These are phyloP conservation scores for Radiomyces spectabilis DNA, from an alignment of 192 early-diverging fungal genomes.

Conservation along the genomic window DNA sequence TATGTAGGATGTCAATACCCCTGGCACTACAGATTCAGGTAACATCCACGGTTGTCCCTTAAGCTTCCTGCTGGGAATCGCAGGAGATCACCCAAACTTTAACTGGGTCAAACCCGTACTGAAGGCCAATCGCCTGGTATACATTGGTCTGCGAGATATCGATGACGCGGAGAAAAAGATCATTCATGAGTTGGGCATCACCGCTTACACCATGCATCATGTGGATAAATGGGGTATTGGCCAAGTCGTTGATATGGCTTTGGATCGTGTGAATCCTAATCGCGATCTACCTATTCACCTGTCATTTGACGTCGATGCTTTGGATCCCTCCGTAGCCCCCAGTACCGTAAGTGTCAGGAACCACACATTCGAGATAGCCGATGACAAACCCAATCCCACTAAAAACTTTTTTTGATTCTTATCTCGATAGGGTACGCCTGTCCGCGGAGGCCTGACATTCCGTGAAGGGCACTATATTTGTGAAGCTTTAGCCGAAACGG, in stretches of 20 bases:
- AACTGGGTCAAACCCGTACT: slow-evolving; percentile 78
- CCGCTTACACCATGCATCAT: slow-evolving; percentile 94
- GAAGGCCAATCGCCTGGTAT: slow-evolving; percentile 70
- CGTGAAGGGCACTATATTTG: slow-evolving; percentile 97
- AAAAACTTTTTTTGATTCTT: not conserved
- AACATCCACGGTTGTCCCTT: slow-evolving; percentile 96
- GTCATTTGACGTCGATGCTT: slow-evolving; percentile 91
- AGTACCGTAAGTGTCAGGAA: slow-evolving; percentile 43
- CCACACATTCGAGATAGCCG: not conserved
- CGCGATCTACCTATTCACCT: slow-evolving; percentile 75
- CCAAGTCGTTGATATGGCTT: slow-evolving; percentile 84
- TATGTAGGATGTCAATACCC: slow-evolving; percentile 84
- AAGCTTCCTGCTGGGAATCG: slow-evolving; percentile 80
- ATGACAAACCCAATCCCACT: not conserved
- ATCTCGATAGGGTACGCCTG: slow-evolving; percentile 68
- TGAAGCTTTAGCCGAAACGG: slow-evolving; percentile 84
- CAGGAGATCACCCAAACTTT: slow-evolving; percentile 56
- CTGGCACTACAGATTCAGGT: slow-evolving; percentile 76
- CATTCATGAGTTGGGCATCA: slow-evolving; percentile 74
- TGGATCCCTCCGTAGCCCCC: slow-evolving; percentile 91
- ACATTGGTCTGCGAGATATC: slow-evolving; percentile 95
- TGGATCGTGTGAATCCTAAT: slow-evolving; percentile 79
- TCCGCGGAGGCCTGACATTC: slow-evolving; percentile 91
- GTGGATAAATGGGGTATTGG: slow-evolving; percentile 93
- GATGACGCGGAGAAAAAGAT: slow-evolving; percentile 85